Percentiles rank a stretch among this genome's conserved stretches.
Evolutionary conservation across 2,329 filamentous ascomycete species (phyloP).

Genomic region (Geosmithia putterillii): DNA sequence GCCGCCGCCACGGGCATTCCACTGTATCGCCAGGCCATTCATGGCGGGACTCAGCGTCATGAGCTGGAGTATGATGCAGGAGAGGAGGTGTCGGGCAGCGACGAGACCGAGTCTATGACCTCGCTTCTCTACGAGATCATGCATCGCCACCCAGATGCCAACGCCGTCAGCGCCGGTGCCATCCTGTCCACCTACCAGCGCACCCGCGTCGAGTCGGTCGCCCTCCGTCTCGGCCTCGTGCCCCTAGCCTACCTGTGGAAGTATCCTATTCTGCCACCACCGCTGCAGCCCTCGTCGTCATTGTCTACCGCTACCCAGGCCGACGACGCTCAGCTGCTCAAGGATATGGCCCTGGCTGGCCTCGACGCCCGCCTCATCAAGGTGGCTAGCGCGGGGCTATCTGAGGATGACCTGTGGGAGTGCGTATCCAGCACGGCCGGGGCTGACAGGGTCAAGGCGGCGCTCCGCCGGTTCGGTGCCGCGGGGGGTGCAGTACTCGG

Average conservation of each 20-base stretch:
- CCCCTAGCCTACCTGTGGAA: constrained; percentile 90
- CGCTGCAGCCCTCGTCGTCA: constrained; percentile 13
- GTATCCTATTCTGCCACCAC: constrained; percentile 59
- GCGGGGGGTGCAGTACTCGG: constrained; percentile 64
- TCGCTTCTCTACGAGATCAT: constrained; percentile 60
- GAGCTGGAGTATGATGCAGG: constrained; percentile 53
- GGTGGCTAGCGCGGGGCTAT: constrained; percentile 80
- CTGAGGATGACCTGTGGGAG: constrained; percentile 69
- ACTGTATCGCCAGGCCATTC: constrained; percentile 69
- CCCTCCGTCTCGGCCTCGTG: constrained; percentile 66
- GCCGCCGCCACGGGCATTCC: constrained; percentile 67
- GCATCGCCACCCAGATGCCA: constrained; percentile 60
- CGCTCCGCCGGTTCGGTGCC: constrained; percentile 56
- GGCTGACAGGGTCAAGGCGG: constrained; percentile 32
- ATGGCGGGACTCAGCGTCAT: constrained; percentile 57
- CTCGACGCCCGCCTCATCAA: constrained; percentile 91
- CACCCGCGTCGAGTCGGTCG: constrained; percentile 87
- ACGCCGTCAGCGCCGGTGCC: constrained; percentile 81
- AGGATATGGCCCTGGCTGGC: constrained; percentile 67
- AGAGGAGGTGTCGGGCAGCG: constrained; percentile 22
- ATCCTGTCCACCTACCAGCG: constrained; percentile 94
- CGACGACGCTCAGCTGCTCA: constrained; percentile 49
- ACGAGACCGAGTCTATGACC: constrained; percentile 84
- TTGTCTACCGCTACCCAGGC: constrained; percentile 1
- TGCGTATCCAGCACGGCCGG: constrained; percentile 52